A percentile compares a stretch with the other conserved stretches of the same genome.
phyloP scores from a whole-genome alignment of 2,329 filamentous ascomycete species.

The Diaporthe sp. region DNA sequence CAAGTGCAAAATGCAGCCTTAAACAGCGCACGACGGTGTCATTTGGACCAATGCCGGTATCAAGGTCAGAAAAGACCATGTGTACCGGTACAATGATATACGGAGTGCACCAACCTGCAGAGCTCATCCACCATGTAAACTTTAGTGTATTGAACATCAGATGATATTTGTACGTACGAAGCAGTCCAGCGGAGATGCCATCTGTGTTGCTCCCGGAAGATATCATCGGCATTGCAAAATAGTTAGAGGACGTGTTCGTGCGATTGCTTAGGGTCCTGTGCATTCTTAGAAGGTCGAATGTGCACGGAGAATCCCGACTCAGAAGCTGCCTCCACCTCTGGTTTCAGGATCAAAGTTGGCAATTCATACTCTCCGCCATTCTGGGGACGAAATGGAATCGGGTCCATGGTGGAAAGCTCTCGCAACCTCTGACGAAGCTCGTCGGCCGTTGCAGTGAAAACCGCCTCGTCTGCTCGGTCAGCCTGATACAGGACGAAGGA shows the following conservation, averaged over 20 bases:
- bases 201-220: too few species aligned
- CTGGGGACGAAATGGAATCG: not conserved
- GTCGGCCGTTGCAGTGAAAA: not conserved
- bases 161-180: not conserved
- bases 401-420: not conserved
- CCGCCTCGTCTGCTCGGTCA: not conserved
- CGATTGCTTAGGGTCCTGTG: not conserved
- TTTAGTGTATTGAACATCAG: not conserved
- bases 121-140: not conserved
- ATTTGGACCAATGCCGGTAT: not conserved
- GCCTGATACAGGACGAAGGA: slow-evolving; percentile 13
- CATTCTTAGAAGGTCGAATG: not conserved
- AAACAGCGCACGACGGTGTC: not conserved
- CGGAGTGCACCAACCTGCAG: not conserved
- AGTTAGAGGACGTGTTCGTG: not conserved
- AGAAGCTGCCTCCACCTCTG: not conserved
- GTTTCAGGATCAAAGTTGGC: not conserved
- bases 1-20: too few species aligned
- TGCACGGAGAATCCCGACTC: slow-evolving; percentile 7
- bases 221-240: not conserved
- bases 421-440: not conserved
- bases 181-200: not conserved
- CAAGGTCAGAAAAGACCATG: not conserved
- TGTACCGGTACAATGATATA: not conserved
- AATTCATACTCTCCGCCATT: not conserved